Base-by-base conservation (phyloP, 1,139 yeast genomes). In the Pichia sp. region DNA sequence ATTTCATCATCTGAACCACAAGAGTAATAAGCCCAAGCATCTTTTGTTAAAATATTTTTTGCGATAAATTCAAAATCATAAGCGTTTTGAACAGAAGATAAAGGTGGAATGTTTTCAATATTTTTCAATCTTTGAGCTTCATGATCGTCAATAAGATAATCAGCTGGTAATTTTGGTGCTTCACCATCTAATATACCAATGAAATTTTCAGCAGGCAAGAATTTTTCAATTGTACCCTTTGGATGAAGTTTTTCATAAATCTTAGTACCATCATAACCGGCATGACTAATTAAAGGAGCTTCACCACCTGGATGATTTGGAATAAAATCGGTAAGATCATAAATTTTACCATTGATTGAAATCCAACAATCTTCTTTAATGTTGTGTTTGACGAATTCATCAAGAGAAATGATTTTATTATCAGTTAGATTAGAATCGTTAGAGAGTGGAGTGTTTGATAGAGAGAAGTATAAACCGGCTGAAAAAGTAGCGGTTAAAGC, bases 1-100 rank as follows among this genome's bases (percentile, higher is more conserved):
- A 89, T 78, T 64, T 89, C 97, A 61, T 89, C 97, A 60, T 89
- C 96, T 33, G 94, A 74, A 8, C 94, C 97, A 29, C 93, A 80
- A 2, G 94, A 81, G 60, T 87, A 89, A 63, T 89, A 89, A 11
- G 89, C 91, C 91, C 96, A 85, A 0, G 93, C 96, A 14, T 79
- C 74, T 49, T 77, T 78, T 32, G 84, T 75, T 72, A 89, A 64
- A 34, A 82, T 78, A 50, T 78, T 76, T 41, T 88, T 72, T 2
- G 97, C 96, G 35, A 89, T 78, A 53, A 74, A 74, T 61, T 89
- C 97, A 56, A 89, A 88, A 60, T 86, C 95, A 49, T 76, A 74
- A 49, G 83, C 56, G 55, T 85, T 86, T 62, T 78, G 80, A 49
- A 84, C 72, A 52, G 76, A 78, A n/a, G 74, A 64, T 32, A 87